Evolutionary conservation across 768 basidiomycete genomes (phyloP).

Genomic region (Zangia roseola): DNA sequence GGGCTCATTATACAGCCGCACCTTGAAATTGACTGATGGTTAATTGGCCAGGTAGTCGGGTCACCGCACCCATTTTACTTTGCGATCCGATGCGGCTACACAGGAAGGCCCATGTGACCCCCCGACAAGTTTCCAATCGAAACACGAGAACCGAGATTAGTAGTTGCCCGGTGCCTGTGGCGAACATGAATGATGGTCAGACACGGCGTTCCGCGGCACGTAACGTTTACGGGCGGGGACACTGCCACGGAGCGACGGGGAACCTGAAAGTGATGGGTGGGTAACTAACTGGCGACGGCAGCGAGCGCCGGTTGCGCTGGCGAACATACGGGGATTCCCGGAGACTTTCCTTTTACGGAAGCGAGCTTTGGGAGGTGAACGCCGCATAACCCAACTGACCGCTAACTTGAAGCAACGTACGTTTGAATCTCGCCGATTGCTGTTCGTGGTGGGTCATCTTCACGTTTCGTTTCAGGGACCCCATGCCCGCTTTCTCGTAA

Average conservation of each 20-base stretch:
- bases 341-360: neutral
- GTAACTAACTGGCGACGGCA: neutral
- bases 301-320: constrained; percentile 1
- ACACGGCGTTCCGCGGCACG: constrained; percentile 25
- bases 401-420: constrained; percentile 1
- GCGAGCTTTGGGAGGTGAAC: neutral
- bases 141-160: constrained; percentile 15
- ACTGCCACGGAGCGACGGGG: constrained; percentile 6
- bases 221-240: constrained; percentile 14
- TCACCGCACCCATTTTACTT: neutral
- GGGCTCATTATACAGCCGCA: neutral
- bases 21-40: neutral
- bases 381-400: neutral
- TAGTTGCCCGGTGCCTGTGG: constrained; percentile 31
- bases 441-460: neutral
- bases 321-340: neutral
- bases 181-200: constrained; percentile 24
- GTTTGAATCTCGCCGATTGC: neutral
- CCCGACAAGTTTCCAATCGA: constrained; percentile 24
- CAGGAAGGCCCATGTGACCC: constrained; percentile 9
- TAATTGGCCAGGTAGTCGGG: too few species aligned
- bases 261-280: constrained; percentile 4
- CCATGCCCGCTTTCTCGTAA: constrained; percentile 33
- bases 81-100: neutral
- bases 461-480: constrained; percentile 28